Conservation (phyloP, 345 rosid genomes). For the Erodium maritimum region DNA sequence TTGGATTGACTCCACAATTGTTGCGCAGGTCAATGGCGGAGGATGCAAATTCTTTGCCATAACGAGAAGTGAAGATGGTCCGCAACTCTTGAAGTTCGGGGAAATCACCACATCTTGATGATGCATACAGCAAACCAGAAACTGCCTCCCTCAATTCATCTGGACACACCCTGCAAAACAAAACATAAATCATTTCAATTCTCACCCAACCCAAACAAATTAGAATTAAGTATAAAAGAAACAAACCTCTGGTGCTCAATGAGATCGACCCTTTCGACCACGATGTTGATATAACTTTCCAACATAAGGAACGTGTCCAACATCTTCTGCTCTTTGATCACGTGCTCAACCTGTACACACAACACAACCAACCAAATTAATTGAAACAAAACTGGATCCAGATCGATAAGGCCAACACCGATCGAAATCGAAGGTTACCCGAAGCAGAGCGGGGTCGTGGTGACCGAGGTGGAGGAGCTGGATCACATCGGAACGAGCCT, state of each 20-base stretch:
- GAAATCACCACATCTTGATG: slow-evolving; percentile 47
- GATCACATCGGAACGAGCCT: slow-evolving; percentile 33
- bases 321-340: slow-evolving; percentile 34
- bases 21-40: slow-evolving; percentile 27
- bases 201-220: not conserved
- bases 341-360: slow-evolving; percentile 28
- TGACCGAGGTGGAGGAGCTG: slow-evolving; percentile 39
- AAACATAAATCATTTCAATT: not conserved
- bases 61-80: slow-evolving; percentile 13
- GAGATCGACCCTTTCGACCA: slow-evolving; percentile 24
- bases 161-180: slow-evolving; percentile 29
- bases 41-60: slow-evolving; percentile 30
- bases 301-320: slow-evolving; percentile 31
- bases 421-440: slow-evolving; percentile 12
- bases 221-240: not conserved
- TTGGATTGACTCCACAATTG: slow-evolving; percentile 29
- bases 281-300: slow-evolving; percentile 32
- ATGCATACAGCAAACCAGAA: slow-evolving; percentile 45
- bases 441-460: slow-evolving; percentile 34
- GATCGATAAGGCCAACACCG: not conserved
- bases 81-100: slow-evolving; percentile 42
- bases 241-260: slow-evolving; percentile 29
- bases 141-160: slow-evolving; percentile 42
- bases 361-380: not conserved
- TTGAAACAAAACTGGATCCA: not conserved